Evolutionary conservation across 1,284 basidiomycete genomes (phyloP), one percentile per base, ranked within the genome.

Genomic region (Cutaneotrichosporon sp.): DNA sequence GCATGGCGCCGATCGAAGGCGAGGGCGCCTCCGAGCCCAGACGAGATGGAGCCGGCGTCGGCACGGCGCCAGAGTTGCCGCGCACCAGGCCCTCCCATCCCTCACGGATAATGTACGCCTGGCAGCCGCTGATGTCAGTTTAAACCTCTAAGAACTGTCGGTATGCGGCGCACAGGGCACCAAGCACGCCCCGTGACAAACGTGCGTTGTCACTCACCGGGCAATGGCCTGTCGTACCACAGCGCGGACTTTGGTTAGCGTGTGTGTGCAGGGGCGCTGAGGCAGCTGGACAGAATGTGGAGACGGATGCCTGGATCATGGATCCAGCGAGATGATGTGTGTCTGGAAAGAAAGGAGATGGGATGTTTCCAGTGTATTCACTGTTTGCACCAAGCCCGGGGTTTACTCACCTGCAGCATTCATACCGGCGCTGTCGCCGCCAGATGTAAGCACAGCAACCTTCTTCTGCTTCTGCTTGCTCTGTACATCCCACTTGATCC

Each of bases 391-490:
- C 7, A 36, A 36, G 34, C 8, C 34, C 34, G 5, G 34, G 2
- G 11, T 36, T 13, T 13, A 68, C 76, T 71, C 62, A 80, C 80
- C 80, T 60, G 90, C 92, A 40, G 94, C 92, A 78, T 97, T 97
- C 93, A 96, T 94, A 72, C 91, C 96, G 55, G 97, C 94, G 79
- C 91, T 92, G 84, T 99, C 96, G 73, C 97, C 96, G 64, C 96
- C 97, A 0, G 90, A 93, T 3, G 96, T 99, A 74, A 99, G 87
- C 60, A 97, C 90, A 6, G 94, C 95, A 85, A 93, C 91, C 73
- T 82, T 82, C 26, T 42, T 55, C 47, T 61, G 62, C 38, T 57
- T 60, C 55, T 53, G 40, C 51, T 53, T 34, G 51, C 51, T 53
- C 51, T 53, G 30, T 5, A 53, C 31, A 16, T 53, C 30, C 51